Base-by-base conservation (phyloP, 148 eudicot species). In the Dysphania ambrosioides region DNA sequence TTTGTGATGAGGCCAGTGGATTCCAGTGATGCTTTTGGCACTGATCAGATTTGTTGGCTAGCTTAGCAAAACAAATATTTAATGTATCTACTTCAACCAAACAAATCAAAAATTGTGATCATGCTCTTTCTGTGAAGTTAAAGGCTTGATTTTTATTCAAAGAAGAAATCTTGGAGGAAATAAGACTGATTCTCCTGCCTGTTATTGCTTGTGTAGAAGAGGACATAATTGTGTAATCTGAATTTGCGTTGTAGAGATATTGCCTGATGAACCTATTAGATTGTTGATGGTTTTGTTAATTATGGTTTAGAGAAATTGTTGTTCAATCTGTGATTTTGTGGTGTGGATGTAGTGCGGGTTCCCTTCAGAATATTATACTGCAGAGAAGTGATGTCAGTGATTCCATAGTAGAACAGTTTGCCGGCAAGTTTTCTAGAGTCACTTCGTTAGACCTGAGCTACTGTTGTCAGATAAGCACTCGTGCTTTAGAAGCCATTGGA, bases 381-480 rank as follows among this genome's bases (percentile, higher is more conserved):
- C 86, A 82, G 27, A 88, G 92, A 78, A 85, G 89, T 79, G 72
- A 80, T 26, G 81, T 91, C 56, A 86, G 79, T 47, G 96, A 88
- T 62, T 51, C 85, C 23, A 84, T 91, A 51, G 84, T 88, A 4
- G 88, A 88, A 67, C 82, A 88, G 76, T 57, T 87, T 56, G 93
- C 91, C 21, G 79, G 72, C 15, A 88, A 67, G 79, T 84, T 91
- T 2, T 81, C 84, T 1, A 56, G 68, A 1, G 12, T 91, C 58
- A 87, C 84, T 8, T 76, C 72, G 63, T 42, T 91, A 36, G 96
- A 91, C 76, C 72, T 91, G 76, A 91, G 92, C 79, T 88, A 81
- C 80, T 88, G 93, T 58, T 53, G 79, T 41, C 73, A 82, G 47
- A 83, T 91, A 1, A 80, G 93, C 27, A 68, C 83, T 32, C 73